Evolutionary conservation across 257 asterid species (phyloP), one percentile per base, ranked within the genome.

Genomic region (Nicotiana tomentosiformis): DNA sequence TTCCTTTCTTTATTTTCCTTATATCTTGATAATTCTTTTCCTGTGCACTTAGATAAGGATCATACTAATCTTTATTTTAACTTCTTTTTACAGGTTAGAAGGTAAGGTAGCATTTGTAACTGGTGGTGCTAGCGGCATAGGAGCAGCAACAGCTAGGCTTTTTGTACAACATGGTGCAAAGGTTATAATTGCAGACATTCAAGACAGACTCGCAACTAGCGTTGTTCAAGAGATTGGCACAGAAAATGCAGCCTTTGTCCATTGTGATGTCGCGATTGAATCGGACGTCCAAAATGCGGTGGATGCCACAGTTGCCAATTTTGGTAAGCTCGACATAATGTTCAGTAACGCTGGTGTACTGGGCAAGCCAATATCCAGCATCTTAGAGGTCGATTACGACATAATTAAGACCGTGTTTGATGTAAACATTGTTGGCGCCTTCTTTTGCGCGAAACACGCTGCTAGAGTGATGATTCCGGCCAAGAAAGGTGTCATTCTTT

Each of bases 291-390:
- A 81, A 81, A 46, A 65, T 12, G 53, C 26, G 0, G 77, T 81
- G 3, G 65, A 81, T 33, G 23, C 32, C 14, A 46, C 83, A 8
- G 3, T 81, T 1, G 66, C 77, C 18, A 81, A 81, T 18, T 66
- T 39, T 29, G 77, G 83, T 29, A 81, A 65, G 83, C 77, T 81
- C 0, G 83, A 81, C 65, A 81, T 81, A 20, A 81, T 65, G 83
- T 81, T 29, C 77, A 81, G 53, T 20, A 80, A 81, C 1, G 55
- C 77, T 51, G 77, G 83, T 29, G 12, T 26, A 30, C 15, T 23
- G 5, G 66, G 51, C 1, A 81, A 32, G 29, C 17, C 49, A 2
- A 51, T 11, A 9, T 7, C 77, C 14, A 49, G 51, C 16, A 81
- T 81, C 16, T 17, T 62, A 26, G 83, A 81, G 0, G 23, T 37